Evolutionary conservation across 2,329 filamentous ascomycete genomes (phyloP).

Genomic region (Zymoseptoria crescenta): DNA sequence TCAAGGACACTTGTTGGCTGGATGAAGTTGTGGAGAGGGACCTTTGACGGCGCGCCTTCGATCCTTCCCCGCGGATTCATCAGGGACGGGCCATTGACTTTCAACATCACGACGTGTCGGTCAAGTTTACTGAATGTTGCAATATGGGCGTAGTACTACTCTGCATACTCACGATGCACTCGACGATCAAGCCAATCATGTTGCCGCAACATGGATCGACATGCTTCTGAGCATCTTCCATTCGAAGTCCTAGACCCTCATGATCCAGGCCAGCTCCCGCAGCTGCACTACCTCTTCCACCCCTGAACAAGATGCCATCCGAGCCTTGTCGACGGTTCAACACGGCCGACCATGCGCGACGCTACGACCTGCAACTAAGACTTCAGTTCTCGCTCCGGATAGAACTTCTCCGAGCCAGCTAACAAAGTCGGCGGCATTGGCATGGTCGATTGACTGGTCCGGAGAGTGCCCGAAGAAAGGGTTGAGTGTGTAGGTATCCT

Average conservation of each 20-base stretch:
- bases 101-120: background rate
- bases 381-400: background rate
- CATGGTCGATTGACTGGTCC: background rate
- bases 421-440: background rate
- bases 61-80: background rate
- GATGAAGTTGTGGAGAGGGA: background rate
- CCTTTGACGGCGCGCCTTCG: background rate
- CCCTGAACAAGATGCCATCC: background rate
- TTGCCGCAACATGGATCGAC: too few relatives aligned
- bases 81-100: background rate
- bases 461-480: background rate
- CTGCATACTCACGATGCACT: background rate
- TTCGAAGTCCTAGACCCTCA: too few relatives aligned
- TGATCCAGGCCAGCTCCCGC: too few relatives aligned
- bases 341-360: background rate
- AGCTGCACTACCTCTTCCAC: background rate
- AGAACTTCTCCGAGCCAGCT: background rate
- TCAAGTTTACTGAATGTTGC: too few relatives aligned
- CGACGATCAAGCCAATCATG: background rate
- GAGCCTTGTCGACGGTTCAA: background rate
- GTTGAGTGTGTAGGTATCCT: background rate
- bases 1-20: background rate
- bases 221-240: too few relatives aligned
- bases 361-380: background rate
- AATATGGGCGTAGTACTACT: background rate